A percentile compares a stretch with the other conserved stretches of the same genome.
These are phyloP conservation scores for Oropetium thomaeum DNA, from an alignment of 176 grass and related monocot species.

Conservation along the genomic window DNA sequence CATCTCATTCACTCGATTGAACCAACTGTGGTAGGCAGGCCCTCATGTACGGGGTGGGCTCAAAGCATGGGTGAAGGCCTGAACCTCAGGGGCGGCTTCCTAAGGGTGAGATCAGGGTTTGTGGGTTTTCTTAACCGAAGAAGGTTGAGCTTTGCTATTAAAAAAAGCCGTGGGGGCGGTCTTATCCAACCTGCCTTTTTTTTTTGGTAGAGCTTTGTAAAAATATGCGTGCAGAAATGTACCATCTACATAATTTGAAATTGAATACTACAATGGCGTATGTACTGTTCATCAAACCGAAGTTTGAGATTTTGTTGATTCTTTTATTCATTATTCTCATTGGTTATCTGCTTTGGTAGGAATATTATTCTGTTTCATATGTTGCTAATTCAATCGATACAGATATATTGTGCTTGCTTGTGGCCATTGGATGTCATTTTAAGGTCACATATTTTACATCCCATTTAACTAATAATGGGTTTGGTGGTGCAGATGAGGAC, in stretches of 20 bases:
- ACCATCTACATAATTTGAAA: neutral
- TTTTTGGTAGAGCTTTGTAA: slow-evolving; percentile 17
- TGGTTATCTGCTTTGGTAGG: neutral
- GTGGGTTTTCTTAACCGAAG: too few species aligned
- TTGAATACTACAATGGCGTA: neutral
- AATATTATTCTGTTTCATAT: neutral
- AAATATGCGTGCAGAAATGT: slow-evolving; percentile 1
- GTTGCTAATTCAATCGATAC: neutral
- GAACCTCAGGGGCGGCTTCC: too few species aligned
- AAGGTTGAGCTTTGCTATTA: too few species aligned
- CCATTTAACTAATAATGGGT: slow-evolving; percentile 28
- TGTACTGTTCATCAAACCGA: neutral
- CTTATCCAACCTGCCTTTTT: too few species aligned
- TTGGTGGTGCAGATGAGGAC: slow-evolving; percentile 91
- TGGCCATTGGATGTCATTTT: neutral
- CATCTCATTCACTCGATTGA: too few species aligned
- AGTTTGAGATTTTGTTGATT: slow-evolving; percentile 1
- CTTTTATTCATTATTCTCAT: neutral
- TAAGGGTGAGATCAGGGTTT: too few species aligned
- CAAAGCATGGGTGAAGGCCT: too few species aligned
- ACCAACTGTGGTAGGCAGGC: too few species aligned
- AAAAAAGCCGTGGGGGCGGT: too few species aligned
- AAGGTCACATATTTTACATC: neutral
- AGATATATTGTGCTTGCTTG: neutral
- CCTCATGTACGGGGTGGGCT: too few species aligned